Conservation (phyloP, 768 basidiomycete species). For the Thelephora ganbajun region DNA sequence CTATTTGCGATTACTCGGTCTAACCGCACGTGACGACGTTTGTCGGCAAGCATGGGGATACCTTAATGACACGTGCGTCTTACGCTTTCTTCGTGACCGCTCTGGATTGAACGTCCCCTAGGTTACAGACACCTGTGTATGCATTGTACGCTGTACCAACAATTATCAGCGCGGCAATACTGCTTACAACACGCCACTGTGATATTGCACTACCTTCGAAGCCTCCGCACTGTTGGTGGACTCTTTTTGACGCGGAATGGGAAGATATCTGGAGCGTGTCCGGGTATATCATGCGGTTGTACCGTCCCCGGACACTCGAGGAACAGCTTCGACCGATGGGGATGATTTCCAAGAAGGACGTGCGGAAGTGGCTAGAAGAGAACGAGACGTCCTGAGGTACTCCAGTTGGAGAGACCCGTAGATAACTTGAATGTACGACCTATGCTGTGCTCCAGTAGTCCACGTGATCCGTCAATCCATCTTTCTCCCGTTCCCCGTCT, state of each 20-base stretch:
- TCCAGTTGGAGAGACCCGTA: no score
- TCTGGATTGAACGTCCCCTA: conserved; percentile 18
- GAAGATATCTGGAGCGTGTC: conserved; percentile 81
- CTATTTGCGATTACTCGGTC: conserved; percentile 82
- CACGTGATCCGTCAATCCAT: background rate
- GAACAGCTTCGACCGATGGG: conserved; percentile 34
- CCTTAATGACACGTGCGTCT: conserved; percentile 84
- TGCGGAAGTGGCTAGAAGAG: conserved; percentile 74
- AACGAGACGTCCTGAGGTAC: conserved; percentile 5
- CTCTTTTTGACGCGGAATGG: conserved; percentile 83
- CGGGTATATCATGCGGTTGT: conserved; percentile 77
- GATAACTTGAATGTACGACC: no score
- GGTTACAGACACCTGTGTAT: conserved; percentile 88
- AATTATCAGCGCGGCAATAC: conserved; percentile 81
- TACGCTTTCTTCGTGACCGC: conserved; percentile 1
- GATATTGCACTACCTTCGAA: conserved; percentile 59
- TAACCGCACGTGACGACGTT: conserved; percentile 55
- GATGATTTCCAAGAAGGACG: conserved; percentile 63
- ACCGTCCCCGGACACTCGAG: conserved; percentile 34
- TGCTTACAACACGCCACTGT: conserved; percentile 64
- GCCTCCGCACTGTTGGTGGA: conserved; percentile 78
- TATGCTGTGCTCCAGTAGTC: background rate
- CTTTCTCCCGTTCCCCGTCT: background rate
- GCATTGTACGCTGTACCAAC: conserved; percentile 80
- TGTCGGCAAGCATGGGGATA: conserved; percentile 86